Conservation (phyloP, 192 early-diverging fungal species). For the Entomortierella parvispora region DNA sequence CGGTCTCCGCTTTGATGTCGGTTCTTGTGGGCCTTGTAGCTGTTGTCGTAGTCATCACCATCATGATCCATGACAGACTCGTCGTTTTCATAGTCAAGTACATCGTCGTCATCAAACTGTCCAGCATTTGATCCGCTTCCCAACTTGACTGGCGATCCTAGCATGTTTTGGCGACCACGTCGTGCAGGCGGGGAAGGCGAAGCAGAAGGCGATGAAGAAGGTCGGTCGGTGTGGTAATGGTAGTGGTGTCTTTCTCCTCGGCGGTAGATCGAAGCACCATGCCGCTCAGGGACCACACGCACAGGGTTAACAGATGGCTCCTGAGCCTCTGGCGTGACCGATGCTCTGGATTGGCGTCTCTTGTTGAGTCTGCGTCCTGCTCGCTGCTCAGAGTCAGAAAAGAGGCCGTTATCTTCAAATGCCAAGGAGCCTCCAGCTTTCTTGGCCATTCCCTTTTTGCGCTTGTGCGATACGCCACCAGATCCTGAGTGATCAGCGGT, state of each 20-base stretch:
- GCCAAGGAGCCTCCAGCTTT: background rate
- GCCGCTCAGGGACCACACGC: slow-evolving; percentile 1
- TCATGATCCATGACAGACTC: slow-evolving; percentile 9
- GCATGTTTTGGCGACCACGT: background rate
- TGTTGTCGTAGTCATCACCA: slow-evolving; percentile 10
- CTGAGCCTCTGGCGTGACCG: background rate
- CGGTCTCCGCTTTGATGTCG: slow-evolving; percentile 1
- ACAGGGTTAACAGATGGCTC: background rate
- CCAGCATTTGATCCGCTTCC: background rate
- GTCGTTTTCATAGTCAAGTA: background rate
- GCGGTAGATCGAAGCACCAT: slow-evolving; percentile 15
- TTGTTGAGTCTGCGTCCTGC: slow-evolving; percentile 6
- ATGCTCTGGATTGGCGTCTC: slow-evolving; percentile 8
- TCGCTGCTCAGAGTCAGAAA: background rate
- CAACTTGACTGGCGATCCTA: slow-evolving; percentile 24
- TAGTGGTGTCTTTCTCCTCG: background rate
- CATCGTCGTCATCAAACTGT: background rate
- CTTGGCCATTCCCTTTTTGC: slow-evolving; percentile 5
- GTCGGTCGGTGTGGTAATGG: background rate
- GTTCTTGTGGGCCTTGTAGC: background rate
- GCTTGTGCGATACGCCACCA: too few relatives aligned
- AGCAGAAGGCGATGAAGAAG: slow-evolving; percentile 2
- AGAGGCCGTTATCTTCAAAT: too few relatives aligned
- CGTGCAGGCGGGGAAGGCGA: slow-evolving; percentile 5
- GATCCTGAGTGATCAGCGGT: background rate